Base-by-base conservation (phyloP, 805 yeast genomes). In the Nematodospora valgi region DNA sequence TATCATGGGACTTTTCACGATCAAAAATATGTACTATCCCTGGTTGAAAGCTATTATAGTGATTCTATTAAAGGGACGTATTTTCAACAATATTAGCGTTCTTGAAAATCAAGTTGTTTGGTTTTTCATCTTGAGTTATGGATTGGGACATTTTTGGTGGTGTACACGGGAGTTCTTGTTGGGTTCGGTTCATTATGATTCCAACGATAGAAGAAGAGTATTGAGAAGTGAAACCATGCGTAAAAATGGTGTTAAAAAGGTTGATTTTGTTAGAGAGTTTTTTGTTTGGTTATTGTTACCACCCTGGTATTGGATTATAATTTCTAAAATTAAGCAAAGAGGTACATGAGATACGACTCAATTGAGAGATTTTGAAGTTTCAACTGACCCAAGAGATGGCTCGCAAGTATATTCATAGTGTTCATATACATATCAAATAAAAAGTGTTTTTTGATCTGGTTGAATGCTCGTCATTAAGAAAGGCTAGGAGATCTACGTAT, bases 221-320 rank as follows among this genome's bases (percentile, higher is more conserved):
- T 32, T 39, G 19, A 46, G 52, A 17, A 26, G 34, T 3, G 27
- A 38, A 13, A 44, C 49, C 4, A 34, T 43, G 21, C 31, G 39
- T 23, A 20, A 39, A 34, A 37, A 38, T 39, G 38, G 32, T 2
- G 38, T 43, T 3, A 23, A 32, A 6, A 49, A 47, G 24, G 31
- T 12, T 9, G 47, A 45, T 38, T 13, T 41, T 10, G 35, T 43
- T 7, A 43, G 36, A 27, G 37, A 38, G 8, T 16, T 36, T 3
- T 23, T 51, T 23, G 26, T 40, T 11, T 12, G 25, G 5, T 8
- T 56, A 2, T 33, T 59, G 18, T 37, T 57, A 10, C 67, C 67
- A 11, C 66, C 66, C 1, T 59, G 66, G 65, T 59, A 61, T 40
- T 58, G 63, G 62, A 23, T 37, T 4, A 41, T 51, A 17, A 14